Evolutionary conservation across 2,329 filamentous ascomycete species (phyloP).

Genomic region (Cladophialophora carrionii): DNA sequence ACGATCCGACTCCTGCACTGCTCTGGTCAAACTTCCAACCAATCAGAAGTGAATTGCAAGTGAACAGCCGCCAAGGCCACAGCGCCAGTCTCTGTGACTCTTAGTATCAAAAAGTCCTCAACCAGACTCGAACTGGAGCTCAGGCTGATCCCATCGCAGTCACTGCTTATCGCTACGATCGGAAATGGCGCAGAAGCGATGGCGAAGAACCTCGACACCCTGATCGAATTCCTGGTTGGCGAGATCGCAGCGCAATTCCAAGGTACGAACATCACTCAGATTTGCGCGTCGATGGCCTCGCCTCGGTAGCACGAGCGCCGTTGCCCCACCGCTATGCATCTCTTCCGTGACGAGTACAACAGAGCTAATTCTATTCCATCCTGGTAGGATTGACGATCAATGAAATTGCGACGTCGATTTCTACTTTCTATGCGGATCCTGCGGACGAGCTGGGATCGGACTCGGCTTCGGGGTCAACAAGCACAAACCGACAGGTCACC

Average conservation of each 20-base stretch:
- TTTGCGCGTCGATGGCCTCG: slow-evolving; percentile 23
- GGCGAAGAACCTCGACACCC: slow-evolving; percentile 57
- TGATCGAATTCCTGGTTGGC: slow-evolving; percentile 62
- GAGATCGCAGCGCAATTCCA: slow-evolving; percentile 62
- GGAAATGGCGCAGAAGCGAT: slow-evolving; percentile 42
- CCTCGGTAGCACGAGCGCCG: background rate
- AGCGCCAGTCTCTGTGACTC: background rate
- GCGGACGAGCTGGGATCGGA: slow-evolving; percentile 28
- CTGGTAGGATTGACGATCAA: slow-evolving; percentile 26
- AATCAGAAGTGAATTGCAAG: background rate
- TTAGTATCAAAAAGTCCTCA: background rate
- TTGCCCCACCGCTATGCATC: slow-evolving; percentile 6
- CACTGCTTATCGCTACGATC: background rate
- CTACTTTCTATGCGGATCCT: slow-evolving; percentile 44
- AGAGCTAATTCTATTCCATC: background rate
- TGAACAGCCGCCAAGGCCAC: slow-evolving; percentile 6
- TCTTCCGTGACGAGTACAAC: slow-evolving; percentile 36
- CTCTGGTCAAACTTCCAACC: background rate
- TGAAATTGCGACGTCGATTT: slow-evolving; percentile 44
- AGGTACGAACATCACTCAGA: slow-evolving; percentile 56
- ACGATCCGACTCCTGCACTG: background rate
- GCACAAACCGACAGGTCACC: slow-evolving; percentile 1
- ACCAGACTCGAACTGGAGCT: background rate
- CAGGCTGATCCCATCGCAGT: background rate
- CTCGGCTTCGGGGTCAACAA: background rate